A percentile compares a stretch with the other conserved stretches of the same genome.
Evolutionary conservation across 495 filamentous ascomycete genomes (phyloP).

Genomic region (Penicillium paxilli): DNA sequence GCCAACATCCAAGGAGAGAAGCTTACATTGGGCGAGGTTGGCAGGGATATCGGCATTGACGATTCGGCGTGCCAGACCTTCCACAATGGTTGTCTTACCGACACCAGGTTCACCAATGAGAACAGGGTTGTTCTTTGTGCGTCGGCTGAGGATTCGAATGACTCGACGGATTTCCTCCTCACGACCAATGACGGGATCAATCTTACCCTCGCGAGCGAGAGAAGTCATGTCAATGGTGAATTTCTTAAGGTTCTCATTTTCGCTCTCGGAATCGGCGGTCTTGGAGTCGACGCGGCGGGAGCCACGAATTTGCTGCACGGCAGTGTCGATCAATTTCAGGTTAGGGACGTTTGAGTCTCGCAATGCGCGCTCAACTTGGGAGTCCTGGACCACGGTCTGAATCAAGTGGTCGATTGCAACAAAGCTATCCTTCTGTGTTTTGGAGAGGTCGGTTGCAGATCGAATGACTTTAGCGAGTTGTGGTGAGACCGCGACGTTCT

Average conservation of each 20-base stretch:
- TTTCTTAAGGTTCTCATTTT: conserved; percentile 92
- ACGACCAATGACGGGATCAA: conserved; percentile 95
- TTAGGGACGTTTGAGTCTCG: conserved; percentile 91
- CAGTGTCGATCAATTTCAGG: conserved; percentile 81
- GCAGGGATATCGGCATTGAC: conserved; percentile 95
- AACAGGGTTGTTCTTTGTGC: conserved; percentile 98
- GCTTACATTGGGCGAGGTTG: conserved; percentile 89
- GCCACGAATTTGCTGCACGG: conserved; percentile 85
- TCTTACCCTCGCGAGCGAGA: conserved; percentile 92
- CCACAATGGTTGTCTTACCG: conserved; percentile 96
- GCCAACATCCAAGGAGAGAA: conserved; percentile 93
- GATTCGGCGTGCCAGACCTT: conserved; percentile 93
- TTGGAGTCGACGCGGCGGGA: conserved; percentile 91
- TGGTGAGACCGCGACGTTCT: conserved; percentile 77
- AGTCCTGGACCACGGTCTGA: conserved; percentile 75
- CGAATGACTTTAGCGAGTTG: conserved; percentile 78
- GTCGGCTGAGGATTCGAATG: conserved; percentile 85
- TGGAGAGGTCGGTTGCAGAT: conserved; percentile 83
- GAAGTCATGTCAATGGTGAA: conserved; percentile 98
- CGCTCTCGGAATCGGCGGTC: conserved; percentile 86
- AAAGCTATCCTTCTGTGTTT: conserved; percentile 92
- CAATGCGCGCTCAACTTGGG: conserved; percentile 67
- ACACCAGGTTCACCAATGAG: conserved; percentile 96
- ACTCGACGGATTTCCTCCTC: conserved; percentile 97
- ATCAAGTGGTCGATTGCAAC: conserved; percentile 95